A percentile compares a stretch with the other conserved stretches of the same genome.
Conservation (phyloP, 2,329 filamentous ascomycete genomes). For the Hypomyces perniciosus region DNA sequence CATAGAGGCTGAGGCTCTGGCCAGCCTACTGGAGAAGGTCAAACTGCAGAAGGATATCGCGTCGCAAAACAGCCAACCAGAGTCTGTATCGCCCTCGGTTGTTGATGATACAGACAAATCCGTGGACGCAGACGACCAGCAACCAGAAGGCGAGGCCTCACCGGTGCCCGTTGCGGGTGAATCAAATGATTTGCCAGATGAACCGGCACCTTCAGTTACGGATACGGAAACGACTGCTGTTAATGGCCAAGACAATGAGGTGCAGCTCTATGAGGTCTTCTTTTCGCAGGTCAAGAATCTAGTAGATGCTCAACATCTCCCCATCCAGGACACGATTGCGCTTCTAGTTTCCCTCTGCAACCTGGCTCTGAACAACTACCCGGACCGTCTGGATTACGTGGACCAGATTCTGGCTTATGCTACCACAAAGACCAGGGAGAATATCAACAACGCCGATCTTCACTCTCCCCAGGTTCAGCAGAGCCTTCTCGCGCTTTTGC, state of each 20-base stretch:
- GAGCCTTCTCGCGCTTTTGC: conserved; percentile 82
- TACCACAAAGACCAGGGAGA: conserved; percentile 76
- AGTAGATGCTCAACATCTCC: conserved; percentile 82
- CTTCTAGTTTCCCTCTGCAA: conserved; percentile 91
- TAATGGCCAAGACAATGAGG: conserved; percentile 48
- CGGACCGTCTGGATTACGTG: conserved; percentile 85
- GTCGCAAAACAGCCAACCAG: conserved; percentile 17
- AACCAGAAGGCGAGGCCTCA: conserved; percentile 17
- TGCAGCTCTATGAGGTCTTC: conserved; percentile 95
- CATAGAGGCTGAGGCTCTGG: conserved; percentile 77
- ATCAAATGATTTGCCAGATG: conserved; percentile 17
- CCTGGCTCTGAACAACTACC: conserved; percentile 92
- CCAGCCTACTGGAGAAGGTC: conserved; percentile 70
- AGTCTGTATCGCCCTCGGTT: conserved; percentile 21
- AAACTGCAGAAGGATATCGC: conserved; percentile 56
- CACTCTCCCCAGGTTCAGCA: conserved; percentile 84
- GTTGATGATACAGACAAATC: conserved; percentile 23
- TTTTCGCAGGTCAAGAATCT: conserved; percentile 92
- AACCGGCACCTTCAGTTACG: conserved; percentile 32
- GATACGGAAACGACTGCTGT: conserved; percentile 41
- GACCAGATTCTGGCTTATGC: conserved; percentile 91
- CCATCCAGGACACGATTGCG: conserved; percentile 91
- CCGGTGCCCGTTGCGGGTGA: conserved; percentile 22
- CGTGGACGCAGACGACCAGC: conserved; percentile 28
- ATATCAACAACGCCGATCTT: conserved; percentile 90